A percentile compares a stretch with the other conserved stretches of the same genome.
Conservation (phyloP, 768 basidiomycete species). For the Pleurotus citrinopileatus region DNA sequence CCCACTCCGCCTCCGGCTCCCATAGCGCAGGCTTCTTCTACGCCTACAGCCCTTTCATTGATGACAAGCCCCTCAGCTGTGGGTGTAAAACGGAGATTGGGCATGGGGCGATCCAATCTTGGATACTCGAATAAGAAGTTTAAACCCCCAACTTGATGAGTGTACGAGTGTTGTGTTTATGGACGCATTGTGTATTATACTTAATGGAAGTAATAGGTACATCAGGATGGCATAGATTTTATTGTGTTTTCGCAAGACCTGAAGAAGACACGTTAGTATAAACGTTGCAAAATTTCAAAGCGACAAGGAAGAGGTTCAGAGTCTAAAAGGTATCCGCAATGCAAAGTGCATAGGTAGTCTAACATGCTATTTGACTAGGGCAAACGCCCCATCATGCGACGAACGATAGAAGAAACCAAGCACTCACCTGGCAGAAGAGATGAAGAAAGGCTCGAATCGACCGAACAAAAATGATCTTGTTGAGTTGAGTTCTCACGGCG, state of each 20-base stretch:
- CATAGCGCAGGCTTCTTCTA: neutral
- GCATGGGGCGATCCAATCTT: conserved; percentile 51
- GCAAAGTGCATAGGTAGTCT: conserved; percentile 45
- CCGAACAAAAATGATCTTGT: neutral
- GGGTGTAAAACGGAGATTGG: conserved; percentile 54
- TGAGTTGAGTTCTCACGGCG: neutral
- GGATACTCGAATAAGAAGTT: conserved; percentile 72
- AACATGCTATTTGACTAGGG: conserved; percentile 47
- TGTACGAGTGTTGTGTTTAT: neutral
- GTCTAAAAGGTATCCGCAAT: conserved; percentile 37
- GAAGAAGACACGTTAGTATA: too few relatives aligned
- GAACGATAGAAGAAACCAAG: neutral
- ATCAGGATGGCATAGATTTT: neutral
- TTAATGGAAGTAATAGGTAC: neutral
- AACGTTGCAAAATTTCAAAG: too few relatives aligned
- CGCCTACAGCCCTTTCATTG: neutral
- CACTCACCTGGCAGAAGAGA: neutral
- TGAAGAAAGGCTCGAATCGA: neutral
- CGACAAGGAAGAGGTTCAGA: conserved; percentile 9
- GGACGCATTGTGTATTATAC: neutral
- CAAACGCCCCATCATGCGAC: conserved; percentile 35
- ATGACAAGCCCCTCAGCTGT: conserved; percentile 1
- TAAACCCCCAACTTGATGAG: conserved; percentile 45
- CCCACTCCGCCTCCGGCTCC: conserved; percentile 4
- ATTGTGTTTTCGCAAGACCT: too few relatives aligned